Conservation (phyloP, 75 land plant genomes). For the Gnetum montanum region DNA sequence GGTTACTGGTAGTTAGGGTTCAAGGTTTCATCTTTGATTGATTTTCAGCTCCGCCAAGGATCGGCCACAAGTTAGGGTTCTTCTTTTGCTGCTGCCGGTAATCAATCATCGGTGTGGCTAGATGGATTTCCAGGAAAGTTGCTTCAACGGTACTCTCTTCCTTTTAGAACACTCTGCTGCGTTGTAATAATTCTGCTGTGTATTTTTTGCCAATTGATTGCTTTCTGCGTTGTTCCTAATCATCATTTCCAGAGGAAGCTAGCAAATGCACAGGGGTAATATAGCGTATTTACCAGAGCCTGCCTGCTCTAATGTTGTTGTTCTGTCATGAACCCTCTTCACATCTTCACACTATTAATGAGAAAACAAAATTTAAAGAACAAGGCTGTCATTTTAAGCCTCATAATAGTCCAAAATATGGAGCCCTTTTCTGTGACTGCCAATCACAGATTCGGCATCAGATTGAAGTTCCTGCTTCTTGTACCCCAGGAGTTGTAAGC, state of each 20-base stretch:
- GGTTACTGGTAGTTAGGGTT: conserved; percentile 1
- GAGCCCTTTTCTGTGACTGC: conserved; percentile 2
- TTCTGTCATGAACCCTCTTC: conserved; percentile 1
- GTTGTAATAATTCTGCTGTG: conserved; percentile 11
- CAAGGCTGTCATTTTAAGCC: conserved; percentile 10
- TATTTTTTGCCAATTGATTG: conserved; percentile 4
- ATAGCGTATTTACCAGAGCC: conserved; percentile 1
- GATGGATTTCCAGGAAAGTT: conserved; percentile 3
- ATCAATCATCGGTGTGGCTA: background rate
- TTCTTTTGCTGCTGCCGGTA: background rate
- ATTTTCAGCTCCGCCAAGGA: conserved; percentile 3
- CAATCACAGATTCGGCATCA: background rate
- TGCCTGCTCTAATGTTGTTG: background rate
- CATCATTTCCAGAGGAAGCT: background rate
- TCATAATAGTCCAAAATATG: background rate
- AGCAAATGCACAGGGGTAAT: conserved; percentile 4
- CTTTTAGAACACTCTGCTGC: conserved; percentile 4
- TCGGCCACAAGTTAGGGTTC: background rate
- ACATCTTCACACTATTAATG: too few species aligned
- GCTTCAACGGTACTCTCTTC: conserved; percentile 2
- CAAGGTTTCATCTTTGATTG: conserved; percentile 3
- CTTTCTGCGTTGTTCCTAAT: background rate
- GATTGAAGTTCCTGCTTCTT: background rate
- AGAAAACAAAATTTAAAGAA: conserved; percentile 4
- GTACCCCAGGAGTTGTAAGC: too few species aligned